Conservation (phyloP, 164 flowering plant genomes). For the Kingdonia uniflora region DNA sequence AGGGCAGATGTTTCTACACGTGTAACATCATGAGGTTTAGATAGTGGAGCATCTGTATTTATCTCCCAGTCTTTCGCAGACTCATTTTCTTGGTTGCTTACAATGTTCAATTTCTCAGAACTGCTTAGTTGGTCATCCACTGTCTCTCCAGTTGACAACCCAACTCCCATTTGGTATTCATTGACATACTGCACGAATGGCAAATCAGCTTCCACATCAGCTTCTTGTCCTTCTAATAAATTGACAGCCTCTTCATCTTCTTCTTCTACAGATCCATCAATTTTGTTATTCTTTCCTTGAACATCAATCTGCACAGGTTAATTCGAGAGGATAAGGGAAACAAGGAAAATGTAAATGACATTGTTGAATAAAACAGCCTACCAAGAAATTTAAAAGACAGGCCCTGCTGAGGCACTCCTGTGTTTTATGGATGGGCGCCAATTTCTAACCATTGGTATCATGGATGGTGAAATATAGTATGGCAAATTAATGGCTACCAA, state of each 20-base stretch:
- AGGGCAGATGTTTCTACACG: conserved; percentile 66
- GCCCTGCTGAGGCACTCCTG: not conserved
- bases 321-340: not conserved
- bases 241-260: conserved; percentile 20
- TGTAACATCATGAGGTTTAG: conserved; percentile 22
- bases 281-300: conserved; percentile 22
- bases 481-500: not conserved
- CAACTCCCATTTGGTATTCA: conserved; percentile 14
- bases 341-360: not conserved
- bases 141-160: conserved; percentile 13
- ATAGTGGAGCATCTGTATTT: conserved; percentile 13
- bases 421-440: no score
- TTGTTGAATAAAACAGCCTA: not conserved
- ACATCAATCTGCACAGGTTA: conserved; percentile 48
- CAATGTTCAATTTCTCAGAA: conserved; percentile 2
- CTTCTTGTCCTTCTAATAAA: conserved; percentile 17
- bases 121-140: conserved; percentile 7
- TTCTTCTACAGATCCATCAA: conserved; percentile 19
- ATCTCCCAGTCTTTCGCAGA: conserved; percentile 5
- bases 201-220: conserved; percentile 9
- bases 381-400: not conserved
- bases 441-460: no score
- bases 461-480: no score
- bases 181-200: conserved; percentile 13
- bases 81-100: conserved; percentile 6